These are phyloP conservation scores for Apostasia shenzhenica DNA, from an alignment of 106 monocot genomes.

Conservation along the genomic window DNA sequence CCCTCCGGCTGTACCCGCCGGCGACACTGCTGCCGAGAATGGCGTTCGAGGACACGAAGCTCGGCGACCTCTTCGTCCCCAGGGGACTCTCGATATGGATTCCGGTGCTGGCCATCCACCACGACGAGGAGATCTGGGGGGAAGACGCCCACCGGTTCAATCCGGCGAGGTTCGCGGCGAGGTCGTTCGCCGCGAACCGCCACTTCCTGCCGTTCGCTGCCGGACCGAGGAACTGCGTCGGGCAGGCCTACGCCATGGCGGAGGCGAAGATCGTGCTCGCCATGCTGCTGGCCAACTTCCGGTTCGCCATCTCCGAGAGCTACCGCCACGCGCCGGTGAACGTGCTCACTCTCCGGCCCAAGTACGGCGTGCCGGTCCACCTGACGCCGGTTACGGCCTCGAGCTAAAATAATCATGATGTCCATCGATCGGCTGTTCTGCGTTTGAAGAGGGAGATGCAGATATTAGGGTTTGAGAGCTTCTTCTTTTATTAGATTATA, in stretches of 20 bases:
- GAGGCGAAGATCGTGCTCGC: conserved; percentile 89
- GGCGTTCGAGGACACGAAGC: conserved; percentile 76
- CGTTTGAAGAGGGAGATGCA: too few relatives aligned
- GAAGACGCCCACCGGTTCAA: conserved; percentile 75
- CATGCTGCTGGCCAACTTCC: conserved; percentile 70
- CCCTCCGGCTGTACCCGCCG: conserved; percentile 82
- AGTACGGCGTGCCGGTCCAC: conserved; percentile 68
- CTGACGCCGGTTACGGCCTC: conserved; percentile 37
- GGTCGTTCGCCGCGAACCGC: conserved; percentile 42
- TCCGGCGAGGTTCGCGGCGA: conserved; percentile 60
- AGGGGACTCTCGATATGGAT: conserved; percentile 91
- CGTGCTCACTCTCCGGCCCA: conserved; percentile 78
- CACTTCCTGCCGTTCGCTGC: conserved; percentile 87
- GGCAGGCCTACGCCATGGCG: conserved; percentile 86
- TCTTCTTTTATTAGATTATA: too few relatives aligned
- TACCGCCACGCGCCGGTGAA: conserved; percentile 86
- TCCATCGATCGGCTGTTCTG: too few relatives aligned
- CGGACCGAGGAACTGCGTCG: conserved; percentile 92
- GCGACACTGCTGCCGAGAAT: conserved; percentile 74
- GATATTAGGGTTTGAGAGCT: too few relatives aligned
- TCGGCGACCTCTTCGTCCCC: conserved; percentile 74
- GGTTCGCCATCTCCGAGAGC: conserved; percentile 72
- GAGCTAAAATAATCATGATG: too few relatives aligned
- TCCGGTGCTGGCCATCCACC: conserved; percentile 85
- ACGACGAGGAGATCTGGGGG: conserved; percentile 75